Evolutionary conservation across 768 basidiomycete genomes (phyloP).

Genomic region (Omphalotus guepiniiformis): DNA sequence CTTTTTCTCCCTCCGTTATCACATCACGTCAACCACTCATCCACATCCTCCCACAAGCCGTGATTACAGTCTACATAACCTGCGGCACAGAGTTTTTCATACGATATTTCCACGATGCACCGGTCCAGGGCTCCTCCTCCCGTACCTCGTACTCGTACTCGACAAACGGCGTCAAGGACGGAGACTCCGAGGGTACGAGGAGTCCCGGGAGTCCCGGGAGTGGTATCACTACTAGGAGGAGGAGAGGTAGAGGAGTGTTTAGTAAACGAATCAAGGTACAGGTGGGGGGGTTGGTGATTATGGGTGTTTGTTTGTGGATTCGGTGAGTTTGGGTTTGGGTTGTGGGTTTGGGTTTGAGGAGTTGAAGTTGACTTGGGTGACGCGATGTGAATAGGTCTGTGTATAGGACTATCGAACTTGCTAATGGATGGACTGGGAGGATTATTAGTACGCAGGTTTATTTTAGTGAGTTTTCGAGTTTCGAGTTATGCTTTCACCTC

Average conservation of each 20-base stretch:
- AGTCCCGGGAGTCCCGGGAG: no score
- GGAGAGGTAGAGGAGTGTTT: background rate
- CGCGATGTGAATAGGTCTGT: slow-evolving; percentile 27
- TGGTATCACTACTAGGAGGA: background rate
- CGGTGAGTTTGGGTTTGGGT: slow-evolving; percentile 1
- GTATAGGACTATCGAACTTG: slow-evolving; percentile 39
- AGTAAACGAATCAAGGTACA: slow-evolving; percentile 1
- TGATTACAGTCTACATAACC: background rate
- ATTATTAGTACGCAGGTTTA: slow-evolving; percentile 36
- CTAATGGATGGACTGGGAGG: slow-evolving; percentile 36
- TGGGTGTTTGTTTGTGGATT: slow-evolving; percentile 8
- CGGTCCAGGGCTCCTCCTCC: background rate
- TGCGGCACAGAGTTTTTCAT: slow-evolving; percentile 2
- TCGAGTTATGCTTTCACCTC: no score
- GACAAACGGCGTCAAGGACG: no score
- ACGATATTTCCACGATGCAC: background rate
- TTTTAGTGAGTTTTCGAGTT: slow-evolving; percentile 32
- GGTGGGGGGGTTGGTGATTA: background rate
- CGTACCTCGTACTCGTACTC: no score
- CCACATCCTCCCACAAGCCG: background rate
- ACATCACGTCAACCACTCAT: background rate
- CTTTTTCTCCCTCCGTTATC: background rate
- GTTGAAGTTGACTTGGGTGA: background rate
- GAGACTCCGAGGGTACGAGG: no score
- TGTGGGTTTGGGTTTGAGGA: background rate